phyloP scores from a whole-genome alignment of 208 protist species.

The Leishmania gerbilli region DNA sequence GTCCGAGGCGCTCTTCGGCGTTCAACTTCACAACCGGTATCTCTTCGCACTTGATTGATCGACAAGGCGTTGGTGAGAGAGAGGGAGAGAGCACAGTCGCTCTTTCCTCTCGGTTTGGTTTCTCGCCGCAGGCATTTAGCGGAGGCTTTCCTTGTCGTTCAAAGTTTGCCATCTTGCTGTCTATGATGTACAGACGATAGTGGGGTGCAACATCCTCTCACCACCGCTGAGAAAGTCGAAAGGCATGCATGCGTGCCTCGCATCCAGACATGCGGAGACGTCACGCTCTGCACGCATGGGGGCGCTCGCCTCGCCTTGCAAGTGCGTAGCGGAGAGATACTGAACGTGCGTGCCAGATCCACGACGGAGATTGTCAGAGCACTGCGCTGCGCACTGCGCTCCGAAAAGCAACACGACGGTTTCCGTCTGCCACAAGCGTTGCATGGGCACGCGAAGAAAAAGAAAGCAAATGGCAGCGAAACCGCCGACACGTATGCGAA shows the following conservation, averaged over 20 bases:
- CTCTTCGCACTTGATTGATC: slow-evolving; percentile 79
- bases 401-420: neutral
- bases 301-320: neutral
- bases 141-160: neutral
- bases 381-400: neutral
- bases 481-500: neutral
- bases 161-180: neutral
- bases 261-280: neutral
- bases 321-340: neutral
- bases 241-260: neutral
- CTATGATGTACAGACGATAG: neutral
- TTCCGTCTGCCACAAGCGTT: neutral
- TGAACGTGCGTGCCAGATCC: neutral
- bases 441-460: neutral
- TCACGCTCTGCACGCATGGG: slow-evolving; percentile 5
- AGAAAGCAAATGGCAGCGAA: neutral
- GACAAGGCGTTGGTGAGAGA: neutral
- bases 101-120: neutral
- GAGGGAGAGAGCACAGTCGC: too few relatives aligned
- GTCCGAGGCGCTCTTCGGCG: slow-evolving; percentile 79
- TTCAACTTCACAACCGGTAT: slow-evolving; percentile 90
- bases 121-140: neutral
- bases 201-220: neutral
- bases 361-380: neutral
- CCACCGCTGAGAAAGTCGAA: neutral